Evolutionary conservation across 2,329 filamentous ascomycete species (phyloP).

Genomic region (Laburnicola sp.): DNA sequence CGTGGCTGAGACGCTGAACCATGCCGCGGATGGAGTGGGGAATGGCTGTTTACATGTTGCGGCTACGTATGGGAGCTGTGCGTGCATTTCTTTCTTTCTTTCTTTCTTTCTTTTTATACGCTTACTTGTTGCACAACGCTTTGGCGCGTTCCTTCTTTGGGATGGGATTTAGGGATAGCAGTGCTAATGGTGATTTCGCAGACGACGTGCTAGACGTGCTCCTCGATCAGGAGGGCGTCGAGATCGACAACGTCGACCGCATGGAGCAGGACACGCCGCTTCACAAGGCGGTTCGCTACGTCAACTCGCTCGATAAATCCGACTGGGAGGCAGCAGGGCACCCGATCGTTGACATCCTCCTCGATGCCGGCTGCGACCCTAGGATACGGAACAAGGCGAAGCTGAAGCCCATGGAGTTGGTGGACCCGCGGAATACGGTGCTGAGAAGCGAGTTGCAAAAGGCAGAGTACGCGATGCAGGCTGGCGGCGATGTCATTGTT

Average conservation of each 20-base stretch:
- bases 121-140: neutral
- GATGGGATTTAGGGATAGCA: too few species aligned
- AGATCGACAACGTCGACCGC: slow-evolving; percentile 77
- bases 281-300: slow-evolving; percentile 76
- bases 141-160: too few species aligned
- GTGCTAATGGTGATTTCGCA: too few species aligned
- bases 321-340: slow-evolving; percentile 69
- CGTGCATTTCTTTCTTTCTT: slow-evolving; percentile 47
- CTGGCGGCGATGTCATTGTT: slow-evolving; percentile 53
- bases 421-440: slow-evolving; percentile 68
- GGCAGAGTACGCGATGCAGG: slow-evolving; percentile 66
- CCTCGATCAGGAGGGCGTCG: slow-evolving; percentile 80
- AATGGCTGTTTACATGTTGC: slow-evolving; percentile 90
- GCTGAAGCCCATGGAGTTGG: slow-evolving; percentile 70
- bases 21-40: slow-evolving; percentile 80
- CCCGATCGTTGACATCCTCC: slow-evolving; percentile 74
- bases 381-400: slow-evolving; percentile 71
- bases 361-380: slow-evolving; percentile 74
- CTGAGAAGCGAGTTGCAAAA: slow-evolving; percentile 67
- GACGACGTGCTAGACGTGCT: slow-evolving; percentile 81
- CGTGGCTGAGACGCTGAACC: slow-evolving; percentile 79
- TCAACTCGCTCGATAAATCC: slow-evolving; percentile 67
- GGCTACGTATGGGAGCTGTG: slow-evolving; percentile 82
- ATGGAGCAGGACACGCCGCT: slow-evolving; percentile 76
- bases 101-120: neutral